Evolutionary conservation across 1,139 yeast genomes (phyloP).

Genomic region (Protomyces macrosporus): DNA sequence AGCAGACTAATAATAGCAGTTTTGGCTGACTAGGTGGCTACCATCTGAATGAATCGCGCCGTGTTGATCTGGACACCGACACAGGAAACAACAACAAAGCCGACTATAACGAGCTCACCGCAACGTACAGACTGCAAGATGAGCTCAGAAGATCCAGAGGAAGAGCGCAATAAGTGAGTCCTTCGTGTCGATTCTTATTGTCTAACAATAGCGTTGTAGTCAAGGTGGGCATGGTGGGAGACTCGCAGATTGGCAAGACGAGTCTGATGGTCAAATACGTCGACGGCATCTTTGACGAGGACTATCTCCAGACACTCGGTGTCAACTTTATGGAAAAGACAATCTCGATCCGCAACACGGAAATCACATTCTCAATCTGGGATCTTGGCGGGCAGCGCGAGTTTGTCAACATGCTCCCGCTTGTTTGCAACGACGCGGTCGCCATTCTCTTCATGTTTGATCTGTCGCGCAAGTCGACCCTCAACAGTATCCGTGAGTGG

Average conservation of each 20-base stretch:
- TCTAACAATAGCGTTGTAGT: slow-evolving; percentile 51
- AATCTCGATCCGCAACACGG: slow-evolving; percentile 79
- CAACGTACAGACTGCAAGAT: neutral
- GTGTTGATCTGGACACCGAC: too few relatives aligned
- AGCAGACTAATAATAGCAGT: too few relatives aligned
- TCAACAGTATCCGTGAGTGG: slow-evolving; percentile 90
- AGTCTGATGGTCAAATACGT: slow-evolving; percentile 96
- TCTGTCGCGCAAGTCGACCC: slow-evolving; percentile 76
- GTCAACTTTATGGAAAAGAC: slow-evolving; percentile 93
- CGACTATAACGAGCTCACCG: neutral
- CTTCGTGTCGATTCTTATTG: too few relatives aligned
- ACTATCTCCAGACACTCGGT: slow-evolving; percentile 46
- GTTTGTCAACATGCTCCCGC: slow-evolving; percentile 90
- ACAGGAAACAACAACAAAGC: neutral
- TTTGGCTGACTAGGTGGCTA: too few relatives aligned
- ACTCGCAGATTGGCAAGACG: slow-evolving; percentile 97
- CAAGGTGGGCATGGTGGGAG: slow-evolving; percentile 92
- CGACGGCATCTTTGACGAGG: slow-evolving; percentile 42
- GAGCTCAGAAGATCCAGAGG: slow-evolving; percentile 10
- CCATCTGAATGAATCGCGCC: too few relatives aligned
- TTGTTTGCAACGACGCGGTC: slow-evolving; percentile 89
- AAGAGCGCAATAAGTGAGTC: slow-evolving; percentile 17
- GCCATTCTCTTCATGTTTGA: slow-evolving; percentile 92
- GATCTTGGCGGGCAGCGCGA: slow-evolving; percentile 96
- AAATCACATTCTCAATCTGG: slow-evolving; percentile 89